Evolutionary conservation across 768 basidiomycete genomes (phyloP), one percentile per base, ranked within the genome.

Genomic region (Boletus reticulatus): DNA sequence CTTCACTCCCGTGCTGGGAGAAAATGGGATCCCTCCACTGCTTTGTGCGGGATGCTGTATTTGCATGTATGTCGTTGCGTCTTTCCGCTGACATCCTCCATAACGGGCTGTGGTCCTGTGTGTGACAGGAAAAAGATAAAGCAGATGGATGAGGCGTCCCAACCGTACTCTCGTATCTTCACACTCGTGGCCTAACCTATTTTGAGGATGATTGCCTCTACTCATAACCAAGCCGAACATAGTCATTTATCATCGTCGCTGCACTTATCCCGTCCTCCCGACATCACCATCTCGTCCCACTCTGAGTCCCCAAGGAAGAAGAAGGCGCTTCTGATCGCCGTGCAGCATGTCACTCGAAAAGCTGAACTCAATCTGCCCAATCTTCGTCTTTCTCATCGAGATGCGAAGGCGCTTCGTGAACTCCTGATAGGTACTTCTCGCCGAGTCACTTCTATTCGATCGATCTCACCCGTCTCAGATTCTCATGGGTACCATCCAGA

Each of bases 401-500:
- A 72, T 22, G 65, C 46, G 6, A 19, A 34, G 32, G 41, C 22
- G 2, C 19, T 71, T 29, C 49, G 48, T n/a, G 14, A 60, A 12
- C 7, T 43, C 29, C 24, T 70, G 42, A 67, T 67, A 46, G 43
- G 67, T 53, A 55, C n/a, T 45, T 47, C 32, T 9, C 44, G n/a
- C 45, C 9, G 11, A 17, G 1, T n/a, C 3, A 5, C 14, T 41
- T 48, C n/a, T 36, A 14, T 43, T 43, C 43, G 39, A 44, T 50
- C 27, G 16, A 43, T 53, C 54, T 48, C 37, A 58, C 22, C 27
- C 0, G 19, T 39, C 31, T 22, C 17, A 79, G 78, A 67, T 1
- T 54, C 50, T 19, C 79, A 76, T 49, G 68, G 60, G 2, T 83
- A 83, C 58, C 47, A 66, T 1, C 45, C 60, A 0, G 64, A 73